phyloP scores from a whole-genome alignment of 169 alveolate genomes.

The Plasmodium gaboni region DNA sequence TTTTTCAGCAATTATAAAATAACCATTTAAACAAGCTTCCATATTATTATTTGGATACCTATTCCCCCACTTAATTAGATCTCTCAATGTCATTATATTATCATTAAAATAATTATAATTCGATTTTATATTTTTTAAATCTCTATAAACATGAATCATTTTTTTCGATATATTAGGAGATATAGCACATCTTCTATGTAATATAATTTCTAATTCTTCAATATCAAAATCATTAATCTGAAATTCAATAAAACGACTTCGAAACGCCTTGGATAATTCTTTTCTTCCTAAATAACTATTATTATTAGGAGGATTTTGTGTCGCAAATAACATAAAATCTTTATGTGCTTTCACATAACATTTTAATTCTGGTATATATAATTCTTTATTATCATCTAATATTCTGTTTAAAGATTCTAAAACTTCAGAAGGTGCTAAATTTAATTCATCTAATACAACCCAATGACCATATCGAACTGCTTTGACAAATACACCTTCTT shows the following conservation, averaged over 20 bases:
- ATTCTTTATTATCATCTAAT: constrained; percentile 98
- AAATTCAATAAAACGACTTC: constrained; percentile 97
- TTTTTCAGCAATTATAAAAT: constrained; percentile 95
- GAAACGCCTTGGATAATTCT: constrained; percentile 97
- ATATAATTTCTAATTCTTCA: constrained; percentile 93
- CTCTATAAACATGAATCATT: constrained; percentile 94
- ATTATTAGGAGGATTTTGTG: constrained; percentile 99
- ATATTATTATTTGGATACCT: constrained; percentile 89
- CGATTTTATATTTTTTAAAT: constrained; percentile 91
- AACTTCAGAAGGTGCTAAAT: constrained; percentile 98
- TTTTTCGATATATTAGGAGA: constrained; percentile 94
- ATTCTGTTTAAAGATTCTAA: constrained; percentile 98
- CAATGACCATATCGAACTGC: constrained; percentile 99
- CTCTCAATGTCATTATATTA: constrained; percentile 97
- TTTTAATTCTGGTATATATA: constrained; percentile 97
- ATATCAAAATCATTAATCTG: constrained; percentile 94
- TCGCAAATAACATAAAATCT: constrained; percentile 98
- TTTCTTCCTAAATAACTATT: constrained; percentile 99
- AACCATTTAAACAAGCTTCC: constrained; percentile 93
- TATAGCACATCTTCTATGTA: constrained; percentile 94
- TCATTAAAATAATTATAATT: constrained; percentile 82
- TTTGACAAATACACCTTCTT: constrained; percentile 98
- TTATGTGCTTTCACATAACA: constrained; percentile 96
- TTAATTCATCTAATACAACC: constrained; percentile 99
- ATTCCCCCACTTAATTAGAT: constrained; percentile 98